phyloP scores from a whole-genome alignment of 805 yeast genomes.

The Saturnispora sekii region DNA sequence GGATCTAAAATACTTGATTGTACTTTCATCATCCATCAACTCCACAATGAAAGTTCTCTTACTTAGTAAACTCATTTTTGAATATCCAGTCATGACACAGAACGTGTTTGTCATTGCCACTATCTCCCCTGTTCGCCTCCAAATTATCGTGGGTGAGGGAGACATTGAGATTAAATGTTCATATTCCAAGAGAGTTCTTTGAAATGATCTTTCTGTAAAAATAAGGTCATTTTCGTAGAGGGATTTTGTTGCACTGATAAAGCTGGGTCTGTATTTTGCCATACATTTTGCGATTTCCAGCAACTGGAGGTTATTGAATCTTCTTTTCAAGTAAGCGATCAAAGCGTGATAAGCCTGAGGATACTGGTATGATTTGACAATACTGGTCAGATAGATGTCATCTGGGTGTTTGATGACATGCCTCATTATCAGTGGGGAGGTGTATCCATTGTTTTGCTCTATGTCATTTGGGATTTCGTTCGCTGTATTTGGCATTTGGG shows the following conservation, averaged over 20 bases:
- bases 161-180: constrained; percentile 46
- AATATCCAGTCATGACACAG: constrained; percentile 57
- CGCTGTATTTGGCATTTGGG: constrained; percentile 42
- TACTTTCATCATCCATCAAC: constrained; percentile 71
- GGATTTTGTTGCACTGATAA: constrained; percentile 65
- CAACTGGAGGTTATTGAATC: constrained; percentile 36
- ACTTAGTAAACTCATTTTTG: constrained; percentile 45
- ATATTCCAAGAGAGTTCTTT: constrained; percentile 47
- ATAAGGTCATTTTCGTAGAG: constrained; percentile 63
- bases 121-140: constrained; percentile 83
- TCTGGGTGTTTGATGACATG: constrained; percentile 45
- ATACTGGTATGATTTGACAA: constrained; percentile 44
- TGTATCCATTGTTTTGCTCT: constrained; percentile 33
- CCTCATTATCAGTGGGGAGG: constrained; percentile 48
- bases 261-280: constrained; percentile 65
- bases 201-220: constrained; percentile 50
- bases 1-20: constrained; percentile 59
- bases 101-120: constrained; percentile 72
- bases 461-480: constrained; percentile 33
- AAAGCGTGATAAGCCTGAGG: constrained; percentile 55
- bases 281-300: constrained; percentile 42
- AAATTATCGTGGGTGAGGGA: constrained; percentile 71
- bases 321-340: constrained; percentile 41
- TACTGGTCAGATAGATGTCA: constrained; percentile 36
- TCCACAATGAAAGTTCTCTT: constrained; percentile 66